Evolutionary conservation across 2,329 filamentous ascomycete genomes (phyloP), one percentile per base, ranked within the genome.

Genomic region (Ophiocordyceps robertsii): DNA sequence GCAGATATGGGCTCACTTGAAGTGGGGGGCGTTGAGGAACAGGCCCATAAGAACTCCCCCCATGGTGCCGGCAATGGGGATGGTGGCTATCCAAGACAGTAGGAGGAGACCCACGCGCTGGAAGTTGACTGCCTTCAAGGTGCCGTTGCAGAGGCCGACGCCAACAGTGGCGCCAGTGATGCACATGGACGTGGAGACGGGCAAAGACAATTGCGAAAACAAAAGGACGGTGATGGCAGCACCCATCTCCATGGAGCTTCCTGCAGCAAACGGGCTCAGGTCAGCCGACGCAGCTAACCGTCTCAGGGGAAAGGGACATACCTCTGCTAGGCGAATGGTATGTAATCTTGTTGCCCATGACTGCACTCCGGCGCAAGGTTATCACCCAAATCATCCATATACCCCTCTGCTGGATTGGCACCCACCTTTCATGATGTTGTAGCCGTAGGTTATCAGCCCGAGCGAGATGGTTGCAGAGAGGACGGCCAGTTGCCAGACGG

Each of bases 281-380:
- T 38, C 11, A 29, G 21, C 11, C 14, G 6, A 29, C 9, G 17
- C 36, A 12, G 16, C 4, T 6, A 8, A 19, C 33, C 14, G 33
- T n/a, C n/a, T n/a, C n/a, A n/a, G 16, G n/a, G 17, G 33, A 36
- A 4, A 32, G n/a, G 5, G 17, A 36, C 33, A 66, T 84, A 41
- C 67, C 69, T 50, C 69, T 62, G 51, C 60, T 66, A 27, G 69
- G 69, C 19, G 68, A 72, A 63, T 84, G 80, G 61, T 82, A 82
- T 44, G 81, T 85, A 59, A 84, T 79, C 63, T 83, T 83, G 70
- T 87, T 88, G 42, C 83, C 83, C 82, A 87, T 86, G 61, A 84
- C 79, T 49, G 29, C 31, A n/a, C 11, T 24, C 7, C 5, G 11
- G 8, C 39, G 21, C 13, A 10, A 6, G 37, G 29, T 16, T 6